Evolutionary conservation across 805 yeast genomes (phyloP).

Genomic region (Geotrichum ghanense): DNA sequence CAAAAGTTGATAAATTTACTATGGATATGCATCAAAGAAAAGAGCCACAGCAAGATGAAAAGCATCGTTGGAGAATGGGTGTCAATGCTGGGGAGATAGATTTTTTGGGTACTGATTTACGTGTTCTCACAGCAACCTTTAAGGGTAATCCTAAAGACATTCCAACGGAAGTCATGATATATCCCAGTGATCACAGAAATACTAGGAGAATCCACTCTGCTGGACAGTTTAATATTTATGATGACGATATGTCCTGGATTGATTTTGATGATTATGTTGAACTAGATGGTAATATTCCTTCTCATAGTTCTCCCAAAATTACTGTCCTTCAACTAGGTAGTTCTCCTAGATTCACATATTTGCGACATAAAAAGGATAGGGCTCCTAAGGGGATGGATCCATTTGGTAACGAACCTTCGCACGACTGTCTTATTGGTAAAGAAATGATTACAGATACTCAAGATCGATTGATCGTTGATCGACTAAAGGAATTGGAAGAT

Average conservation of each 20-base stretch:
- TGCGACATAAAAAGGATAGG: conserved; percentile 44
- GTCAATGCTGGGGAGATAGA: conserved; percentile 62
- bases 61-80: conserved; percentile 34
- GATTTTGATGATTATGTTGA: conserved; percentile 71
- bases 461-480: conserved; percentile 18
- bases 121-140: conserved; percentile 55
- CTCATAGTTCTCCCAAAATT: conserved; percentile 27
- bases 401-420: conserved; percentile 46
- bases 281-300: conserved; percentile 38
- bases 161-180: conserved; percentile 4
- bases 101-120: conserved; percentile 53
- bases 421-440: conserved; percentile 43
- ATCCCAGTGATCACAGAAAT: conserved; percentile 7
- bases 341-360: conserved; percentile 60
- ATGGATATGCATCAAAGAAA: conserved; percentile 58
- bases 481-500: conserved; percentile 21
- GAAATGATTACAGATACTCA: conserved; percentile 21
- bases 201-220: conserved; percentile 12
- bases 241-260: conserved; percentile 43
- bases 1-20: conserved; percentile 40
- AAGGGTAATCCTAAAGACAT: conserved; percentile 34
- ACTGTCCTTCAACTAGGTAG: conserved; percentile 48
- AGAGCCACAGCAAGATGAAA: conserved; percentile 20
- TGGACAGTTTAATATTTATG: conserved; percentile 21
- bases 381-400: conserved; percentile 29